Evolutionary conservation across 163 green algal species (phyloP), one percentile per base, ranked within the genome.

Genomic region (Trebouxia gelatinosa): DNA sequence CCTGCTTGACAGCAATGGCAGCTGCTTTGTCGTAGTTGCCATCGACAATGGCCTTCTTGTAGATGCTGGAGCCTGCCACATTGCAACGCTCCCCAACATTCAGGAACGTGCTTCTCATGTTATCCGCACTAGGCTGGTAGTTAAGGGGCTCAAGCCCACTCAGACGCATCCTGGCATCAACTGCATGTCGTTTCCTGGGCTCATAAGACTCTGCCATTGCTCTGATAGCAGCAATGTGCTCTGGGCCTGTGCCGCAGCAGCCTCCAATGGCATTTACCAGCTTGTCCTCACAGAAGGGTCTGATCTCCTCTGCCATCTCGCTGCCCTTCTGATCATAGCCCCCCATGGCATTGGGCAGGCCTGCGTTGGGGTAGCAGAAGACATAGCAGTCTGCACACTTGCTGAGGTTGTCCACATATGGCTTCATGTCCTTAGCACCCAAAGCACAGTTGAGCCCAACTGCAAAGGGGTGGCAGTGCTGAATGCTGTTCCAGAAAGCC

Each of bases 31-130:
- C 95, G 54, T 93, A 98, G 84, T 98, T 90, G 67, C 91, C 92
- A 70, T 96, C 90, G 59, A 97, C 85, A 78, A 98, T 95, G 35
- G 94, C 94, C 91, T 98, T 98, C 92, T 98, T 98, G 92, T 94
- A 99, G 46, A 98, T 87, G 62, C 88, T 94, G 64, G 91, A 97
- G n/a, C 95, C 95, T 6, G 95, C 95, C 70, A 99, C 95, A 84
- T 99, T 99, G 94, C 95, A 98, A 35, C 95, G 91, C 91, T 99
- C 95, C 31, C 95, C 95, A 64, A 99, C 87, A 81, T 95, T 97
- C 19, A 99, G 82, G 89, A 99, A 99, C 5, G 93, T 97, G 65
- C 78, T 84, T 32, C 94, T 88, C 89, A 93, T 92, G 87, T 95
- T 89, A 50, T 77, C 79, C 1, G 81, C 5, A 59, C 95, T 81